Conservation (phyloP, 2,329 filamentous ascomycete species). For the Akanthomyces dipterigenus region DNA sequence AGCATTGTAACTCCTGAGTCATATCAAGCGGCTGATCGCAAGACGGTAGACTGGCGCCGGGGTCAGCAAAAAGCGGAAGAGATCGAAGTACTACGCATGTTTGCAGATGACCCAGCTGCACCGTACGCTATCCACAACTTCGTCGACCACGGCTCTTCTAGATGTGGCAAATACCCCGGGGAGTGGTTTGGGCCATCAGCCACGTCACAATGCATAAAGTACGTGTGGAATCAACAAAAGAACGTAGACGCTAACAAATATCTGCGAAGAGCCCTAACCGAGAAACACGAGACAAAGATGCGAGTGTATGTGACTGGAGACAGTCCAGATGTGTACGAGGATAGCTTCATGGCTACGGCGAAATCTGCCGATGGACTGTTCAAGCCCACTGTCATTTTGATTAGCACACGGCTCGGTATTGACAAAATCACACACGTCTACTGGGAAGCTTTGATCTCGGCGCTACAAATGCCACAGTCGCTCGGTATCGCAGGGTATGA, state of each 20-base stretch:
- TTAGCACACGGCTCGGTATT: slow-evolving; percentile 84
- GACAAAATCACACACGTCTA: slow-evolving; percentile 93
- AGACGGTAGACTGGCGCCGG: slow-evolving; percentile 62
- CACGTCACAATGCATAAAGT: slow-evolving; percentile 91
- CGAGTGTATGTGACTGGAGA: slow-evolving; percentile 87
- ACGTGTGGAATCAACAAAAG: slow-evolving; percentile 27
- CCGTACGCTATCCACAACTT: slow-evolving; percentile 95
- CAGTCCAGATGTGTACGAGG: slow-evolving; percentile 87
- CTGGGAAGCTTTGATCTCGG: slow-evolving; percentile 82
- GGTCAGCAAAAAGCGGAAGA: slow-evolving; percentile 54
- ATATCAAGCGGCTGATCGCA: background rate
- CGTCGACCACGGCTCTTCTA: slow-evolving; percentile 75
- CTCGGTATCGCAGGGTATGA: slow-evolving; percentile 87
- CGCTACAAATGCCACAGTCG: slow-evolving; percentile 84
- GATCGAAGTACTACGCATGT: slow-evolving; percentile 65
- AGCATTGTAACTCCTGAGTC: slow-evolving; percentile 14
- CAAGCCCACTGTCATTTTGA: slow-evolving; percentile 77
- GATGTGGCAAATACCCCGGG: slow-evolving; percentile 89
- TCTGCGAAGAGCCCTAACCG: slow-evolving; percentile 60
- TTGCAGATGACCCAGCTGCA: slow-evolving; percentile 78
- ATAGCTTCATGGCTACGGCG: slow-evolving; percentile 74
- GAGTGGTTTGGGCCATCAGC: slow-evolving; percentile 99
- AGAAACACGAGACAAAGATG: slow-evolving; percentile 56
- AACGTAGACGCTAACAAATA: slow-evolving; percentile 13
- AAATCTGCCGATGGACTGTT: slow-evolving; percentile 60